A percentile compares a stretch with the other conserved stretches of the same genome.
Evolutionary conservation across 2,329 filamentous ascomycete species (phyloP).

Genomic region (Aspergillus sp.): DNA sequence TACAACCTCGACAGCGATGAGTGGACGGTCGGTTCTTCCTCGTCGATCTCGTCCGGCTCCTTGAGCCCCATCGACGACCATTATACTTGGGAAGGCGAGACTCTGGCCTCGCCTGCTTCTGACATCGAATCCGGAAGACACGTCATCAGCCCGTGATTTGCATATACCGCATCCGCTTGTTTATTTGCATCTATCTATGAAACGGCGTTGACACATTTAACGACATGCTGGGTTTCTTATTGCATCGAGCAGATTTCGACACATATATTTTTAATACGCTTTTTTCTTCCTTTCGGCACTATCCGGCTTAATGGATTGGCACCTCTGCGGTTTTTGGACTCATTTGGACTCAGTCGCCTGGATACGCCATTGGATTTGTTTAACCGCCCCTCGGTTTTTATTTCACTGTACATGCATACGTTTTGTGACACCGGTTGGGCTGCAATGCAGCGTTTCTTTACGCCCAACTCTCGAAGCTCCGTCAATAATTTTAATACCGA

Average conservation of each 20-base stretch:
- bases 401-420: slow-evolving; percentile 39
- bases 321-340: slow-evolving; percentile 16
- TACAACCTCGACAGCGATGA: slow-evolving; percentile 72
- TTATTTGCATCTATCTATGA: slow-evolving; percentile 27
- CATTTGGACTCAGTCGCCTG: slow-evolving; percentile 22
- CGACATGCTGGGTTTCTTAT: slow-evolving; percentile 36
- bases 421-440: slow-evolving; percentile 21
- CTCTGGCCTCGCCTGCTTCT: slow-evolving; percentile 34
- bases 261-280: slow-evolving; percentile 39
- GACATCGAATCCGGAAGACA: slow-evolving; percentile 43
- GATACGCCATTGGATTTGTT: slow-evolving; percentile 15
- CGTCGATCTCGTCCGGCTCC: slow-evolving; percentile 66
- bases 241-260: slow-evolving; percentile 41
- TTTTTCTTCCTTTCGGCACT: slow-evolving; percentile 20
- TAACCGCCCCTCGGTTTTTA: slow-evolving; percentile 15
- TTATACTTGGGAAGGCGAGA: slow-evolving; percentile 46
- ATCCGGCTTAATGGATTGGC: slow-evolving; percentile 15
- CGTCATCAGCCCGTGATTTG: slow-evolving; percentile 22
- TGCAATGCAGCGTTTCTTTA: slow-evolving; percentile 7
- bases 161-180: slow-evolving; percentile 25
- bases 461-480: slow-evolving; percentile 21
- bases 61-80: slow-evolving; percentile 63
- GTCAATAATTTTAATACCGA: slow-evolving; percentile 44
- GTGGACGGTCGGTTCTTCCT: slow-evolving; percentile 86
- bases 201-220: slow-evolving; percentile 39